Conservation (phyloP, 257 asterid genomes). For the Jaltomata sinuosa region DNA sequence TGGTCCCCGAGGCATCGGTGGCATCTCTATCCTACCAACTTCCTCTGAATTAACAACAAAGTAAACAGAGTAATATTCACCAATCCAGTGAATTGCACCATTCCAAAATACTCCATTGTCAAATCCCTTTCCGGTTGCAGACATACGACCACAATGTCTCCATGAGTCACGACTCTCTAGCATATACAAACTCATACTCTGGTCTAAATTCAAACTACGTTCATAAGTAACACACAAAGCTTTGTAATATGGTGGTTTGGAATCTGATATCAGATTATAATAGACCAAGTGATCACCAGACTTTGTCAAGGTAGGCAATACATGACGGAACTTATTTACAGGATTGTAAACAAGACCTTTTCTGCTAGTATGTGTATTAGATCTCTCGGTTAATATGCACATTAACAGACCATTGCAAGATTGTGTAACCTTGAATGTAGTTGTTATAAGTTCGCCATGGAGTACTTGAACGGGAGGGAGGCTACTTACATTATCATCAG, state of each 20-base stretch:
- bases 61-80: not conserved
- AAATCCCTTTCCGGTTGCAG: too few species aligned
- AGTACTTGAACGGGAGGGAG: not conserved
- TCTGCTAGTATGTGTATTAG: not conserved
- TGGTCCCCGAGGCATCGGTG: not conserved
- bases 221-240: not conserved
- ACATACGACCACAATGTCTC: not conserved
- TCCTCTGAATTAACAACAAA: not conserved
- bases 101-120: not conserved
- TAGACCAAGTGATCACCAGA: not conserved
- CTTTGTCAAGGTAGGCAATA: not conserved
- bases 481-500: not conserved
- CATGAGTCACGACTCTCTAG: not conserved
- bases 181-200: not conserved
- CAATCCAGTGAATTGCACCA: not conserved
- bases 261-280: not conserved
- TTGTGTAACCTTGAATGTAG: not conserved
- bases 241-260: not conserved
- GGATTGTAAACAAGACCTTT: not conserved
- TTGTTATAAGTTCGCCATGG: not conserved
- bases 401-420: not conserved
- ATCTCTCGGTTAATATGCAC: not conserved
- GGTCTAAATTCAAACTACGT: too few species aligned
- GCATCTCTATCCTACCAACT: not conserved
- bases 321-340: not conserved